phyloP scores from a whole-genome alignment of 768 basidiomycete species.

The Clathrus columnatus region DNA sequence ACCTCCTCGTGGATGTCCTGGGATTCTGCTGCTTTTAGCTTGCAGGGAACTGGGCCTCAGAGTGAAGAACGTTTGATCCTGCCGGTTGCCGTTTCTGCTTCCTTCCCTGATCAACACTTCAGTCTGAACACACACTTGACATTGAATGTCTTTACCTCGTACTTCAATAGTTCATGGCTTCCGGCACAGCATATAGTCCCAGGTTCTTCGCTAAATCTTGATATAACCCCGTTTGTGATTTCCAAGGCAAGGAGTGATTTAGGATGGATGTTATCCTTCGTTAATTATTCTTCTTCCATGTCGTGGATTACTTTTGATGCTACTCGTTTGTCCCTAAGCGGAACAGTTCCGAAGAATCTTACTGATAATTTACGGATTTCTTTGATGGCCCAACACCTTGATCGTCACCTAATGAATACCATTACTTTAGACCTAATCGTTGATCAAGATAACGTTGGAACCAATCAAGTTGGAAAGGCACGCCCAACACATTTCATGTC shows the following conservation, averaged over 20 bases:
- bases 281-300: background rate
- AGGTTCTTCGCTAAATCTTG: conserved; percentile 42
- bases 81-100: conserved; percentile 43
- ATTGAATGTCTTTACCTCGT: conserved; percentile 61
- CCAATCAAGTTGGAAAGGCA: background rate
- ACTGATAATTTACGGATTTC: background rate
- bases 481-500: background rate
- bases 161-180: conserved; percentile 52
- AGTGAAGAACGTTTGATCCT: conserved; percentile 25
- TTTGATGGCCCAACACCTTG: background rate
- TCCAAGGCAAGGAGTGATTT: conserved; percentile 47
- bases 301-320: conserved; percentile 47
- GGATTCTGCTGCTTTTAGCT: conserved; percentile 42
- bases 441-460: background rate
- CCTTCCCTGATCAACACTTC: conserved; percentile 47
- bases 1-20: conserved; percentile 39
- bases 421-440: background rate
- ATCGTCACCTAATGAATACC: background rate
- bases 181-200: conserved; percentile 48
- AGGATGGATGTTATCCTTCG: conserved; percentile 18
- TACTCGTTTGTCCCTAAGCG: conserved; percentile 37
- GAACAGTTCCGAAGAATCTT: conserved; percentile 39
- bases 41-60: conserved; percentile 58
- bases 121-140: conserved; percentile 53
- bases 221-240: conserved; percentile 27